phyloP scores from a whole-genome alignment of 106 monocot species.

The Chionographis japonica region DNA sequence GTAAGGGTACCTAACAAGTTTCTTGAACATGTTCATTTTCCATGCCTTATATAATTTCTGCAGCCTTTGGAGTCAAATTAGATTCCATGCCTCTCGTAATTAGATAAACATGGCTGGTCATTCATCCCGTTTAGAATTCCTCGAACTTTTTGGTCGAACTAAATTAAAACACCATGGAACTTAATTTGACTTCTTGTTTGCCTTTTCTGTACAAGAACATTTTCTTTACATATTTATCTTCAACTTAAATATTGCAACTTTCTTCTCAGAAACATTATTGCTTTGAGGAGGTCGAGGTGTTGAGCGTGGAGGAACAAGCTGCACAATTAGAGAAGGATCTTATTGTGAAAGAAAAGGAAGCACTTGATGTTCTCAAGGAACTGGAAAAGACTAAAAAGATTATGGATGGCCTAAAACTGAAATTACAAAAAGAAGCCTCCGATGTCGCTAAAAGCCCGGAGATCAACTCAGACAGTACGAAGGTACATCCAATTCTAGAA shows the following conservation, averaged over 20 bases:
- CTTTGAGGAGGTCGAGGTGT: slow-evolving; percentile 30
- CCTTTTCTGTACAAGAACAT: not conserved
- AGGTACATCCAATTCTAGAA: slow-evolving; percentile 25
- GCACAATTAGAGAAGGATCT: slow-evolving; percentile 75
- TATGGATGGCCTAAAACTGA: slow-evolving; percentile 51
- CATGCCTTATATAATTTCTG: too few relatives aligned
- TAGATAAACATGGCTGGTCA: too few relatives aligned
- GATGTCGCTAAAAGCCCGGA: slow-evolving; percentile 9
- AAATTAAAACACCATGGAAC: too few relatives aligned
- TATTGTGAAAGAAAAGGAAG: slow-evolving; percentile 73
- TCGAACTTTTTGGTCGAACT: too few relatives aligned
- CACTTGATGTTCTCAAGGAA: slow-evolving; percentile 71
- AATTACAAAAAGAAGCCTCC: slow-evolving; percentile 43
- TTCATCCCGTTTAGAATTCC: too few relatives aligned
- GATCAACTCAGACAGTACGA: slow-evolving; percentile 18
- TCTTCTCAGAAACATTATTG: slow-evolving; percentile 16
- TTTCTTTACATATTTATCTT: not conserved
- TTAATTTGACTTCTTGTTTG: not conserved
- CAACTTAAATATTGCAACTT: not conserved
- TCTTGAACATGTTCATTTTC: too few relatives aligned
- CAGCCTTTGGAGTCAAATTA: too few relatives aligned
- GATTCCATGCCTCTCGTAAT: too few relatives aligned
- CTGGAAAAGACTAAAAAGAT: slow-evolving; percentile 67
- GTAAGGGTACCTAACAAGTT: too few relatives aligned
- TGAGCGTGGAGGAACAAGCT: slow-evolving; percentile 39